phyloP scores from a whole-genome alignment of 805 yeast species.

The Candida cerambycidarum region DNA sequence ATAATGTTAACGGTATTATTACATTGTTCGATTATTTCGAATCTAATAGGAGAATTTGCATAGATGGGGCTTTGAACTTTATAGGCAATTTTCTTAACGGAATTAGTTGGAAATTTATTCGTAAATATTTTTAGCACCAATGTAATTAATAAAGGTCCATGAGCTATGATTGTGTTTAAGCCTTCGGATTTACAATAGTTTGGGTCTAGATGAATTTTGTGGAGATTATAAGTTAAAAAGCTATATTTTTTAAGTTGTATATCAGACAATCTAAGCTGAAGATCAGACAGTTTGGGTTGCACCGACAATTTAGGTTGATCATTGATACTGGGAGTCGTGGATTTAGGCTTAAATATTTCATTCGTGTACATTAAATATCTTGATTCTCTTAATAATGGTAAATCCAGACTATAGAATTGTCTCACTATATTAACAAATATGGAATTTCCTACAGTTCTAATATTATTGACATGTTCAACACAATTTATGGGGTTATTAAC shows the following conservation, averaged over 20 bases:
- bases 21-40: not conserved
- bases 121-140: constrained; percentile 54
- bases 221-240: constrained; percentile 79
- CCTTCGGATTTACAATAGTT: constrained; percentile 59
- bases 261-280: not conserved
- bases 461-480: constrained; percentile 49
- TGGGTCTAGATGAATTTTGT: constrained; percentile 74
- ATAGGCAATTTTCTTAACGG: constrained; percentile 3
- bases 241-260: constrained; percentile 52
- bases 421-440: constrained; percentile 60
- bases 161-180: constrained; percentile 62
- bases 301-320: not conserved
- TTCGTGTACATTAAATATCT: constrained; percentile 65
- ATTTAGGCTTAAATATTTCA: constrained; percentile 17
- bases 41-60: not conserved
- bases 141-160: constrained; percentile 78
- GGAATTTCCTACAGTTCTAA: constrained; percentile 34
- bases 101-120: not conserved
- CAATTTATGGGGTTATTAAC: constrained; percentile 41
- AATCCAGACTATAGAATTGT: constrained; percentile 6
- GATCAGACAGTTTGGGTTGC: not conserved
- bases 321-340: constrained; percentile 12
- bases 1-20: not conserved
- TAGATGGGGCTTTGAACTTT: constrained; percentile 5
- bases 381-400: constrained; percentile 41